A percentile compares a stretch with the other conserved stretches of the same genome.
Conservation (phyloP, 2,329 filamentous ascomycete genomes). For the Calonectria leucothoes region DNA sequence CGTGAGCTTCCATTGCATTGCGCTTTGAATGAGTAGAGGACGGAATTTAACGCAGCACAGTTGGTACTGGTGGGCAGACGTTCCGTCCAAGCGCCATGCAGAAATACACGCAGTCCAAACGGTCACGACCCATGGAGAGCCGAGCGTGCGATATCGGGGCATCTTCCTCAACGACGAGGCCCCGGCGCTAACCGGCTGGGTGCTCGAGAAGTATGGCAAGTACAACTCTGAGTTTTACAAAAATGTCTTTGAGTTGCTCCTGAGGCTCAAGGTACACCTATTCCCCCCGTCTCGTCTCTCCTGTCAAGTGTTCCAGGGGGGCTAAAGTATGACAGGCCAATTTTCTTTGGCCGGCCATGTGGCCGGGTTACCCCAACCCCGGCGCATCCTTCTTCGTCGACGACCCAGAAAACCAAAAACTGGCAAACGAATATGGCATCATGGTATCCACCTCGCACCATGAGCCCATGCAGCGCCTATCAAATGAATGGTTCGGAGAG, state of each 20-base stretch:
- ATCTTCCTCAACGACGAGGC: slow-evolving; percentile 70
- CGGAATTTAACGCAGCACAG: slow-evolving; percentile 67
- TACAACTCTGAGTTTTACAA: slow-evolving; percentile 69
- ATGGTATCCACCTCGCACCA: slow-evolving; percentile 74
- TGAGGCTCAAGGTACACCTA: slow-evolving; percentile 31
- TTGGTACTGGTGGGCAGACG: slow-evolving; percentile 40
- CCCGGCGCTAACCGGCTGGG: slow-evolving; percentile 64
- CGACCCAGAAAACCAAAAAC: slow-evolving; percentile 72
- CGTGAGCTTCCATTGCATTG: slow-evolving; percentile 67
- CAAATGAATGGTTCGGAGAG: slow-evolving; percentile 57
- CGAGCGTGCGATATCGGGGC: slow-evolving; percentile 69
- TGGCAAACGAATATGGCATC: slow-evolving; percentile 74
- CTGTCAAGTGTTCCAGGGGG: background rate
- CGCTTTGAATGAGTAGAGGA: slow-evolving; percentile 51
- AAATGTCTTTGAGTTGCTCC: slow-evolving; percentile 69
- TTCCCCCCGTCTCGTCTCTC: background rate
- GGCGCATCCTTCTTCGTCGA: slow-evolving; percentile 76
- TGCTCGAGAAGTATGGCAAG: slow-evolving; percentile 60
- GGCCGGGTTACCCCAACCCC: slow-evolving; percentile 60
- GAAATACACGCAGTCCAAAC: slow-evolving; percentile 10
- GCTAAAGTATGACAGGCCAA: slow-evolving; percentile 68
- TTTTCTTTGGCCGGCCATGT: slow-evolving; percentile 79
- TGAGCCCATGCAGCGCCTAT: slow-evolving; percentile 73
- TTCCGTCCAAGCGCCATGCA: slow-evolving; percentile 14
- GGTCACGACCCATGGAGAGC: slow-evolving; percentile 53